Conservation (phyloP, 148 eudicot species). For the Fallopia convolvulus region DNA sequence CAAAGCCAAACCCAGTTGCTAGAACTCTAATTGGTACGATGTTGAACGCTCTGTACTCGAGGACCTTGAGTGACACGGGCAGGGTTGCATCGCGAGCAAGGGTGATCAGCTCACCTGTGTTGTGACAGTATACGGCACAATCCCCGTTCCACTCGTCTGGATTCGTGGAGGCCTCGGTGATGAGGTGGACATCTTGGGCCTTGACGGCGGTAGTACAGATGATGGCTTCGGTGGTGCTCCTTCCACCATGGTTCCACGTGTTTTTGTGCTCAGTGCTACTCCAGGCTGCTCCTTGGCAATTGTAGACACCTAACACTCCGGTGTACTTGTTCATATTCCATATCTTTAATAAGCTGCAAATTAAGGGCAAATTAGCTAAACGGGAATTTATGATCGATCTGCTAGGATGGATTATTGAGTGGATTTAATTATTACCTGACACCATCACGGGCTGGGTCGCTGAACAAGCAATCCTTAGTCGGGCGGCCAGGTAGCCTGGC, state of each 20-base stretch:
- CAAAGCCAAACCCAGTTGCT: constrained; percentile 50
- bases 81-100: constrained; percentile 47
- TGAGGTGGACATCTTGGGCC: constrained; percentile 63
- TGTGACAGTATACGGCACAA: constrained; percentile 54
- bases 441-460: constrained; percentile 82
- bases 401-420: too few relatives aligned
- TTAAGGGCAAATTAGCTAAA: too few relatives aligned
- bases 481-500: constrained; percentile 79
- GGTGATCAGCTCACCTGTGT: constrained; percentile 28
- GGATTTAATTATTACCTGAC: constrained; percentile 27
- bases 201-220: constrained; percentile 22
- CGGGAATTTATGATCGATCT: too few relatives aligned
- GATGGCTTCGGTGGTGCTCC: constrained; percentile 32
- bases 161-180: constrained; percentile 48
- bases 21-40: constrained; percentile 57
- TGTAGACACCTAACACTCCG: constrained; percentile 89
- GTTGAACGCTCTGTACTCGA: constrained; percentile 58
- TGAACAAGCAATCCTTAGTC: constrained; percentile 74
- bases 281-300: constrained; percentile 99
- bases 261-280: constrained; percentile 52
- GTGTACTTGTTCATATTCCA: constrained; percentile 99
- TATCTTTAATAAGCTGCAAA: constrained; percentile 72
- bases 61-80: constrained; percentile 68
- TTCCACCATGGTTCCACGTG: constrained; percentile 46
- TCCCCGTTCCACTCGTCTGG: constrained; percentile 48